A percentile compares a stretch with the other conserved stretches of the same genome.
Evolutionary conservation across 192 early-diverging fungal genomes (phyloP).

Genomic region (Kappamyces sp.): DNA sequence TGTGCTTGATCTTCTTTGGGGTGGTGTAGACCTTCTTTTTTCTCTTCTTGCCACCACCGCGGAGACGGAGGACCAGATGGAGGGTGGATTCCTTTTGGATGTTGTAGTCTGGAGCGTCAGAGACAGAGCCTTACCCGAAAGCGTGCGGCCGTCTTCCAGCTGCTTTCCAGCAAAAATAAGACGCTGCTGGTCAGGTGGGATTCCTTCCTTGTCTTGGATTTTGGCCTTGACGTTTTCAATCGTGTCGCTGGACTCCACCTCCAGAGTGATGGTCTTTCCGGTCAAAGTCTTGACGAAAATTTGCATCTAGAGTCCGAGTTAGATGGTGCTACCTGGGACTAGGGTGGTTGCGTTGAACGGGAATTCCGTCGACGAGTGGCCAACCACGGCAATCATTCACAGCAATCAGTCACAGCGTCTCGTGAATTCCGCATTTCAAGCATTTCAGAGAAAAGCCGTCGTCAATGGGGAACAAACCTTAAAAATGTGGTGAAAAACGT

Average conservation of each 20-base stretch:
- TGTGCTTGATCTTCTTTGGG: slow-evolving; percentile 99
- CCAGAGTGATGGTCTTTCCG: slow-evolving; percentile 70
- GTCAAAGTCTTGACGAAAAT: slow-evolving; percentile 76
- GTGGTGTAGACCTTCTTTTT: slow-evolving; percentile 99
- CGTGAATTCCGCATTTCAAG: too few species aligned
- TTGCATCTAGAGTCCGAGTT: slow-evolving; percentile 59
- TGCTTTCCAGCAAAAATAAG: slow-evolving; percentile 76
- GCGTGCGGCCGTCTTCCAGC: slow-evolving; percentile 68
- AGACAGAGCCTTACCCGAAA: slow-evolving; percentile 53
- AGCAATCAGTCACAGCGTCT: too few species aligned
- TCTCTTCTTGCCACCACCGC: slow-evolving; percentile 94
- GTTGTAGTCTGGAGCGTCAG: slow-evolving; percentile 51
- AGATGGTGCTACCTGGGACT: too few species aligned
- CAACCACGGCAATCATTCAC: too few species aligned
- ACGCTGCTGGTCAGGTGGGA: slow-evolving; percentile 73
- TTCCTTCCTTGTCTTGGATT: slow-evolving; percentile 77
- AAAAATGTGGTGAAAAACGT: too few species aligned
- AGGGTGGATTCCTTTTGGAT: slow-evolving; percentile 67
- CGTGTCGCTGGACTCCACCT: slow-evolving; percentile 70
- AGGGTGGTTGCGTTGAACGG: too few species aligned
- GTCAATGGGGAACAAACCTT: too few species aligned
- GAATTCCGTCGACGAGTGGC: too few species aligned
- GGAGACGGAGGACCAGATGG: slow-evolving; percentile 60
- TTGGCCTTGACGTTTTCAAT: slow-evolving; percentile 77
- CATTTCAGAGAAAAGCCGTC: too few species aligned